Base-by-base conservation (phyloP, 2,329 filamentous ascomycete genomes). In the Talaromyces sp. region DNA sequence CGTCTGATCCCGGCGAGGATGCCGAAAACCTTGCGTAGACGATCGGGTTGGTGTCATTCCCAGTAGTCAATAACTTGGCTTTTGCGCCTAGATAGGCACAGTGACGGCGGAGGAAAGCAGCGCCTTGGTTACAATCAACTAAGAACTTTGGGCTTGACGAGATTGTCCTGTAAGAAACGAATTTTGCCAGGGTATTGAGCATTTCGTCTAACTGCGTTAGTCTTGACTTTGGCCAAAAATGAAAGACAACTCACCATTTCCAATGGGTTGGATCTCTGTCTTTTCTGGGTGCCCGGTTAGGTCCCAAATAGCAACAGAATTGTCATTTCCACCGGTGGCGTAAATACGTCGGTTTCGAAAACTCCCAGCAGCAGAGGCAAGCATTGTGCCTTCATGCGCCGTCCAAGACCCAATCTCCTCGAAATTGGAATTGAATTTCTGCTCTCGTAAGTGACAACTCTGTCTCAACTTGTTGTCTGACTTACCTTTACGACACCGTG, bases 291-390 rank as follows among this genome's bases (percentile, higher is more conserved):
- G 84, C 59, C 86, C 83, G 3, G 76, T 82, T 56, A 96, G 82
- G 65, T 93, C 86, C 95, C 95, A 99, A 21, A 98, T 85, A 8
- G 91, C 89, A 27, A 99, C 86, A 0, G 87, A 89, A 70, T 92
- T 89, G 74, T 99, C 95, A 69, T 96, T 99, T 54, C 91, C 93
- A 9, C 95, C 95, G 0, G 93, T 97, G 4, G 96, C 91, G 71
- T 91, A 95, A n/a, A 95, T 85, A n/a, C 89, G 85, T 61, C 89
- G 85, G 55, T 85, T 84, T 31, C 88, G 84, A 71, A 89, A 85
- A 0, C 80, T 86, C 0, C 88, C 88, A 19, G 89, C 84, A 0
- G 90, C 89, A 0, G 93, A 97, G 2, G 93, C 88, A 14, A 99
- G 81, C 46, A 98, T 90, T 64, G 95, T 89, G 53, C 91, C 93